Base-by-base conservation (phyloP, 495 filamentous ascomycete genomes). In the Xylaria acuta region DNA sequence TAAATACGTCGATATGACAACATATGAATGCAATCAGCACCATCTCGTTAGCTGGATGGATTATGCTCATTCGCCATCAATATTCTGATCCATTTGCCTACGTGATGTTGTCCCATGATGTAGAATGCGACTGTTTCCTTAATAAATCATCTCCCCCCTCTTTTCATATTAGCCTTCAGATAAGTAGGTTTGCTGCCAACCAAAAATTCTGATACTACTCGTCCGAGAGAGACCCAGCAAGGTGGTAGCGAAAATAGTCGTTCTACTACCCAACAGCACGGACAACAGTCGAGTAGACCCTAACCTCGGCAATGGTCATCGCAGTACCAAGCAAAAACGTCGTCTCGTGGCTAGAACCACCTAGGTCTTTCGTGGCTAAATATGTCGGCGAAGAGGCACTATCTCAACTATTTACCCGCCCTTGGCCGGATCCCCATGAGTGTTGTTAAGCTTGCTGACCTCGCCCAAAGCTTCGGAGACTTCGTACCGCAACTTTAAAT, bases 1-100 rank as follows among this genome's bases (percentile, higher is more conserved):
- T 62, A 60, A 49, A 59, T 34, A 22, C 47, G 56, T 69, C 41
- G 20, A 18, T 60, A 59, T 69, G 72, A 60, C 70, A 74, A 71
- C 30, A 72, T 49, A 27, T 69, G 51, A 78, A 75, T 75, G 70
- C 74, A 77, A 75, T 76, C 77, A 76, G 75, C 74, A 72, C 77
- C 75, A 76, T 79, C 63, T 74, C 71, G 77, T 59, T 34, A 70
- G 69, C 67, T 69, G 56, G 69, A 72, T 79, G 77, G 75, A 75
- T 69, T 65, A 75, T 73, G 75, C 77, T 77, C 74, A 76, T 77
- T 79, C 62, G 69, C 72, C 30, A 34, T 71, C 41, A 71, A 72
- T 22, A 36, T 51, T 16, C 47, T 64, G n/a, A 1, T 64, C 16
- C 6, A 27, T 14, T 30, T 64, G 20, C 27, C 36, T 16, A 51